phyloP scores from a whole-genome alignment of 805 yeast species.

The Saccharomycopsis lassenensis region DNA sequence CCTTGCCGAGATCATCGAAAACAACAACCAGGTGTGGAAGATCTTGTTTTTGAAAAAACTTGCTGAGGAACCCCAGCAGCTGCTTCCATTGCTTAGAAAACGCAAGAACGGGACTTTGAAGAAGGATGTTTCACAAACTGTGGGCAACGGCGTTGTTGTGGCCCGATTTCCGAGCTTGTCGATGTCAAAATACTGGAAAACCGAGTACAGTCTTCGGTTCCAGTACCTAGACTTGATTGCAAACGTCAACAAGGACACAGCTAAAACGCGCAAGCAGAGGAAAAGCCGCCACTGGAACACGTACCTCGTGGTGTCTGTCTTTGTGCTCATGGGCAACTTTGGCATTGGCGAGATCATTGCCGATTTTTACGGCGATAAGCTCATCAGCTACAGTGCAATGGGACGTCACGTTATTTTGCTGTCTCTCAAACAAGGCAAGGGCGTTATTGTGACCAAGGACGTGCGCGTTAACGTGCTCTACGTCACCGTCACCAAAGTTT shows the following conservation, averaged over 20 bases:
- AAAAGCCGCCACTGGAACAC: not conserved
- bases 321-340: constrained; percentile 7
- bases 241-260: constrained; percentile 9
- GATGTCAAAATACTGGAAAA: constrained; percentile 10
- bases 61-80: not conserved
- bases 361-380: constrained; percentile 12
- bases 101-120: not conserved
- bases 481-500: constrained; percentile 2
- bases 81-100: constrained; percentile 12
- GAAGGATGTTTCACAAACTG: not conserved
- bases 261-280: not conserved
- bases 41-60: constrained; percentile 8
- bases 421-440: constrained; percentile 15
- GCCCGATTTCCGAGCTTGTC: constrained; percentile 13
- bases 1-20: constrained; percentile 13
- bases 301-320: constrained; percentile 9
- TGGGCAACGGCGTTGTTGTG: constrained; percentile 1
- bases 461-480: not conserved
- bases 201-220: constrained; percentile 10
- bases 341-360: constrained; percentile 8
- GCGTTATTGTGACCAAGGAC: not conserved
- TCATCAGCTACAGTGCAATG: constrained; percentile 8
- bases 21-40: constrained; percentile 14
- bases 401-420: constrained; percentile 8
- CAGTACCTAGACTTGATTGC: constrained; percentile 6